These are phyloP conservation scores for Pestalotiopsis sp. DNA, from an alignment of 2,329 filamentous ascomycete species.

Conservation along the genomic window DNA sequence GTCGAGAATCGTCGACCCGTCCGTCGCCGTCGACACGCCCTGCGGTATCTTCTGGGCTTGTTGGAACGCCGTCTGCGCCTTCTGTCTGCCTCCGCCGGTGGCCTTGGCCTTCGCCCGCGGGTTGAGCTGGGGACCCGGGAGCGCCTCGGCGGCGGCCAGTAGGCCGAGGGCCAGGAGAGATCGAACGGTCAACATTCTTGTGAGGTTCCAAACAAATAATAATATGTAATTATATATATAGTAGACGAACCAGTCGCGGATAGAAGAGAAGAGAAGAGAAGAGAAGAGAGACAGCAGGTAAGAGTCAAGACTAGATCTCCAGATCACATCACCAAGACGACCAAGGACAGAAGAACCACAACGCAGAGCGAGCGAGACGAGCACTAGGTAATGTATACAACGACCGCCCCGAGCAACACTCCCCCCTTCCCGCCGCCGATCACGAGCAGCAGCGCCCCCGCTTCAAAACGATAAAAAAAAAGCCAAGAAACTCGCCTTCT, in stretches of 20 bases:
- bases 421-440: neutral
- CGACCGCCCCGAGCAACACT: neutral
- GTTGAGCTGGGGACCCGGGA: constrained; percentile 19
- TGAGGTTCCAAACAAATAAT: too few relatives aligned
- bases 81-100: constrained; percentile 12
- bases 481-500: constrained; percentile 2
- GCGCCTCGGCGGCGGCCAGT: constrained; percentile 22
- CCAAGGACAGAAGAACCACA: neutral
- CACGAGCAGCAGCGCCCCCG: neutral
- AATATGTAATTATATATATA: neutral
- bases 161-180: constrained; percentile 23
- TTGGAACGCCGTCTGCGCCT: constrained; percentile 24
- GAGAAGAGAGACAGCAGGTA: neutral
- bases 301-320: too few relatives aligned
- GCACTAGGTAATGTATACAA: neutral
- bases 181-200: constrained; percentile 28
- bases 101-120: constrained; percentile 11
- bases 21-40: constrained; percentile 44
- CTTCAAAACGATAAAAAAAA: neutral
- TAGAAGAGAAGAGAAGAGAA: constrained; percentile 11
- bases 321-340: neutral
- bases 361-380: neutral
- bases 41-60: constrained; percentile 31
- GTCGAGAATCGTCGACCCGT: constrained; percentile 57
- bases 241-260: constrained; percentile 6